Conservation (phyloP, 441 rosid genomes). For the Arabidopsis lyrata region DNA sequence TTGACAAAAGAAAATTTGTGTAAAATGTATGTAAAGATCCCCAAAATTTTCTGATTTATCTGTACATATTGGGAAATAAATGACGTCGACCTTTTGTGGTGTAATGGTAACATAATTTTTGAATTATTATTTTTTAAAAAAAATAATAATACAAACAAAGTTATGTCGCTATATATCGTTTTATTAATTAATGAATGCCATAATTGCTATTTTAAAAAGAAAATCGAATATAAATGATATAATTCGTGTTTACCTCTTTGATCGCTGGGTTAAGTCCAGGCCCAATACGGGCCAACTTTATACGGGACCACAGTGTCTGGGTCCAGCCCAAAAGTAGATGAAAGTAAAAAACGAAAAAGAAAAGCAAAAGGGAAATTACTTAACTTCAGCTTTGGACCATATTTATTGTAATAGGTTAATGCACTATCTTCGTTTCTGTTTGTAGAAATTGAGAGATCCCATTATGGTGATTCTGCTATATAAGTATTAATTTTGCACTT, state of each 20-base stretch:
- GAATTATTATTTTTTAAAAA: constrained; percentile 3
- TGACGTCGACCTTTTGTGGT: constrained; percentile 27
- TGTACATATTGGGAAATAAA: constrained; percentile 26
- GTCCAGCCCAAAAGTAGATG: constrained; percentile 43
- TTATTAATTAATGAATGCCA: neutral
- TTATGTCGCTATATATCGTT: neutral
- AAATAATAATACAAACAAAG: neutral
- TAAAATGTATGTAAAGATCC: neutral
- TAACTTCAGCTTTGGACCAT: constrained; percentile 35
- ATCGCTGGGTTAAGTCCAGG: constrained; percentile 28
- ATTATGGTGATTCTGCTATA: constrained; percentile 20
- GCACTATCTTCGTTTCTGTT: constrained; percentile 26
- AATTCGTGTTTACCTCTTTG: constrained; percentile 23
- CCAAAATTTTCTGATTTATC: neutral
- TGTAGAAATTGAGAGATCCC: constrained; percentile 12
- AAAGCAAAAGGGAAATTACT: constrained; percentile 25
- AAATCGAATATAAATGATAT: constrained; percentile 2
- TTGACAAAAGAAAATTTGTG: neutral
- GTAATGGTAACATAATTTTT: neutral
- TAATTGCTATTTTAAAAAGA: neutral
- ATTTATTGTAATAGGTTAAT: constrained; percentile 18
- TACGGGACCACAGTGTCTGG: constrained; percentile 39
- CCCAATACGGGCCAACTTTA: constrained; percentile 25
- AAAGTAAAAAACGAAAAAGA: constrained; percentile 17
- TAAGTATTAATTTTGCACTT: constrained; percentile 16